Evolutionary conservation across 2,329 filamentous ascomycete species (phyloP), one percentile per base, ranked within the genome.

Genomic region (Periconia macrospinosa): DNA sequence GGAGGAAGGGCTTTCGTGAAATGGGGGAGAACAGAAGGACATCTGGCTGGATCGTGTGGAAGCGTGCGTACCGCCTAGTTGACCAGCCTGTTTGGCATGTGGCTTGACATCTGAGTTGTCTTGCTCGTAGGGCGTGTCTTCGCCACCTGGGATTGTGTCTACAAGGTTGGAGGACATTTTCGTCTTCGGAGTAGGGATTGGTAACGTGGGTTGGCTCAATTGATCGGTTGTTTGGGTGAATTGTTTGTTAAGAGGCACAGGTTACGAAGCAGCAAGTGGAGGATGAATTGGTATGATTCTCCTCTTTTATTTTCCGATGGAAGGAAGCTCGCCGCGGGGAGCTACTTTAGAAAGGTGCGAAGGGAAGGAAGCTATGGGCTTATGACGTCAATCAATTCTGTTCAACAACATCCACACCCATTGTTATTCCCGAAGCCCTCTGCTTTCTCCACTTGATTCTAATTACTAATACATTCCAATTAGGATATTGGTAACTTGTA

Each of bases 51-150:
- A 27, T 27, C 5, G 8, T 8, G 8, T 27, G 17, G 49, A 19
- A 19, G 44, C 20, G 13, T n/a, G 37, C 53, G 15, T 73, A 84
- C 83, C 72, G 55, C 82, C 81, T 27, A 87, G 66, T 65, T 86
- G 83, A 7, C 85, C 85, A 20, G 77, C 76, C 53, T 81, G 77
- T 60, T 84, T 86, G 15, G 73, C 69, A 48, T 80, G 79, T 0
- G 80, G 77, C 15, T 78, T 59, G 2, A 75, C 78, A 50, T 80
- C 76, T n/a, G 75, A 78, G 47, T 81, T 70, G 48, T 80, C 78
- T 47, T 78, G 81, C 73, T 87, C 85, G 69, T 88, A 86, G 79
- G 84, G 84, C 5, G 80, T 81, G 53, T 78, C 78, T 69, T 87
- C 83, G 59, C 85, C 85, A 64, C 85, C 85, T 17, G 77, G 76